A percentile compares a stretch with the other conserved stretches of the same genome.
These are phyloP conservation scores for Leishmania amazonensis DNA, from an alignment of 208 protist genomes.

Conservation along the genomic window DNA sequence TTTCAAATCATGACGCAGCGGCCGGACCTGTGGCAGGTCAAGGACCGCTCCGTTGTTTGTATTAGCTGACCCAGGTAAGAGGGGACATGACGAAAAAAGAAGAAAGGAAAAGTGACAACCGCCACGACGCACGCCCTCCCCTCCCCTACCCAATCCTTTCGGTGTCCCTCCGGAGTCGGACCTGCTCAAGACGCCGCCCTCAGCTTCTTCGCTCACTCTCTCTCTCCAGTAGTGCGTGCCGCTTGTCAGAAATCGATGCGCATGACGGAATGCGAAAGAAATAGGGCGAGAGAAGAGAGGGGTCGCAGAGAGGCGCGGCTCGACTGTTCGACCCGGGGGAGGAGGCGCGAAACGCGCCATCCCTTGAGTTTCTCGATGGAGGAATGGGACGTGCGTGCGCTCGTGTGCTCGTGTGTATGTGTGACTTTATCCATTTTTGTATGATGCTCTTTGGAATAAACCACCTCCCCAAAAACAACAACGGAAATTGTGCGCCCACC, in stretches of 20 bases:
- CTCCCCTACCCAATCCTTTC: background rate
- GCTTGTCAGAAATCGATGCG: background rate
- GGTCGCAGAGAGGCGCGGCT: background rate
- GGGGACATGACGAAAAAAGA: conserved; percentile 1
- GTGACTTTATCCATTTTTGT: background rate
- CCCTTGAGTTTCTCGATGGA: background rate
- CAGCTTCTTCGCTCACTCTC: background rate
- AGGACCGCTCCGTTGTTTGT: conserved; percentile 84
- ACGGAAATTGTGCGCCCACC: background rate
- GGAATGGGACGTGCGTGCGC: background rate
- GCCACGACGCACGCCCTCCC: background rate
- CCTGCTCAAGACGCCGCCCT: background rate
- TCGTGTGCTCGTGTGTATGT: background rate
- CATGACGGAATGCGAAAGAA: background rate
- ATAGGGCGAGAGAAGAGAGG: background rate
- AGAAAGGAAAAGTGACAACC: background rate
- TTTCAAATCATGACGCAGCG: conserved; percentile 85
- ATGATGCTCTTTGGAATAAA: conserved; percentile 13
- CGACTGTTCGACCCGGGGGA: background rate
- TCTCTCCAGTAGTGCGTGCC: background rate
- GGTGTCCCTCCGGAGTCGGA: background rate
- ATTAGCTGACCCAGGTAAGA: conserved; percentile 89
- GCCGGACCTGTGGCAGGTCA: conserved; percentile 80
- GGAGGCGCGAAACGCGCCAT: background rate
- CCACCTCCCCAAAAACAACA: background rate